These are phyloP conservation scores for Citrus cavaleriei DNA, from an alignment of 345 rosid genomes.

Conservation along the genomic window DNA sequence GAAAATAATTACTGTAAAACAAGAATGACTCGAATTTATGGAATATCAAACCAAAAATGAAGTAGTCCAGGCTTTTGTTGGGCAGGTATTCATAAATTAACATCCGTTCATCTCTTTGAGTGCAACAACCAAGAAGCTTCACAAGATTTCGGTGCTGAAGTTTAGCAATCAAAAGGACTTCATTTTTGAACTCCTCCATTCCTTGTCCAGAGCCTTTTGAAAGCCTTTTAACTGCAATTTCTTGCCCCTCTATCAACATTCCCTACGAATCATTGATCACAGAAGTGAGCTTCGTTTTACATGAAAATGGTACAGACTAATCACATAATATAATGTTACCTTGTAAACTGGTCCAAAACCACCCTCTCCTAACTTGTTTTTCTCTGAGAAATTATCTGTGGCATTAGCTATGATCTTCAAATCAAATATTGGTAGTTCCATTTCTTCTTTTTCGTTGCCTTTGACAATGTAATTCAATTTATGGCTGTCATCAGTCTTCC, in stretches of 20 bases:
- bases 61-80: constrained; percentile 33
- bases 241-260: constrained; percentile 26
- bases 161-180: constrained; percentile 28
- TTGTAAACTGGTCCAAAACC: constrained; percentile 34
- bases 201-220: constrained; percentile 34
- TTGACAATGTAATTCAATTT: neutral
- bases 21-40: neutral
- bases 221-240: constrained; percentile 38
- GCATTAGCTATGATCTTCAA: constrained; percentile 23
- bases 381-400: constrained; percentile 21
- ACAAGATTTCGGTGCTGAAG: constrained; percentile 46
- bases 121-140: constrained; percentile 36
- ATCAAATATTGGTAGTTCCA: constrained; percentile 32
- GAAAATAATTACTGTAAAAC: too few species aligned
- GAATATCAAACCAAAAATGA: neutral
- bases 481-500: neutral
- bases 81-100: constrained; percentile 47
- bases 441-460: constrained; percentile 20
- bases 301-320: too few species aligned
- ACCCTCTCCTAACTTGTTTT: constrained; percentile 34
- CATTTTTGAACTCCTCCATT: constrained; percentile 37
- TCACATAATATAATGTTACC: too few species aligned
- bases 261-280: too few species aligned
- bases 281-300: too few species aligned
- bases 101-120: constrained; percentile 35